phyloP scores from a whole-genome alignment of 2,329 filamentous ascomycete genomes.

The Fusarium foetens region DNA sequence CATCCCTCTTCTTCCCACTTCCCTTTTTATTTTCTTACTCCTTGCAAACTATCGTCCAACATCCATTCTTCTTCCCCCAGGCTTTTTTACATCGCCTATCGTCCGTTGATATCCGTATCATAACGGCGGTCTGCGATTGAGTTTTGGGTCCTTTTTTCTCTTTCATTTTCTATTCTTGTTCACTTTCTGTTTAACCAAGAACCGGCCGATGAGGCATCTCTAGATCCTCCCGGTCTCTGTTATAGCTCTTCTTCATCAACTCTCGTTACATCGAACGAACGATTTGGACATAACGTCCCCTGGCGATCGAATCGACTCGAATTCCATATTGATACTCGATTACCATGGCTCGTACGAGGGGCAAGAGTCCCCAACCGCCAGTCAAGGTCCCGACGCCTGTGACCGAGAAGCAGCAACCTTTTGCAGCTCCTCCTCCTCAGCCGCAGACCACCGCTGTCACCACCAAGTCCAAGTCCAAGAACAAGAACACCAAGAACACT shows the following conservation, averaged over 20 bases:
- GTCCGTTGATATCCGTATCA: constrained; percentile 23
- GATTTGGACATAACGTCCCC: constrained; percentile 16
- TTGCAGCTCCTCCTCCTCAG: constrained; percentile 20
- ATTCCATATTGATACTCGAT: constrained; percentile 23
- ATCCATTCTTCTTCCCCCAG: constrained; percentile 9
- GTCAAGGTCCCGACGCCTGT: constrained; percentile 39
- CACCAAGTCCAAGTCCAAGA: constrained; percentile 30
- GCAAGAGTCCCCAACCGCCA: constrained; percentile 51
- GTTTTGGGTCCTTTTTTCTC: constrained; percentile 28
- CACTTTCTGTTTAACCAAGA: constrained; percentile 16
- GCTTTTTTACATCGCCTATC: constrained; percentile 23
- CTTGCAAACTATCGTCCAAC: constrained; percentile 25
- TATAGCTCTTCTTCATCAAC: constrained; percentile 33
- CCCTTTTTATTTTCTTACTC: constrained; percentile 27
- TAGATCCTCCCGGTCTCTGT: constrained; percentile 31
- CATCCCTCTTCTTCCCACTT: constrained; percentile 27
- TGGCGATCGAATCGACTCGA: constrained; percentile 32
- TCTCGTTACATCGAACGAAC: constrained; percentile 21
- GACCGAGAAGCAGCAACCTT: constrained; percentile 37
- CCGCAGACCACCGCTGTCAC: constrained; percentile 19
- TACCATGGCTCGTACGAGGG: constrained; percentile 52
- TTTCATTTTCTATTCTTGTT: constrained; percentile 24
- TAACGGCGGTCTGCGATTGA: constrained; percentile 33
- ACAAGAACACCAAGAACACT: constrained; percentile 52
- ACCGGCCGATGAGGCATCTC: constrained; percentile 38